Base-by-base conservation (phyloP, 225 moss, liverwort and hornwort species). In the Ulota crispa region DNA sequence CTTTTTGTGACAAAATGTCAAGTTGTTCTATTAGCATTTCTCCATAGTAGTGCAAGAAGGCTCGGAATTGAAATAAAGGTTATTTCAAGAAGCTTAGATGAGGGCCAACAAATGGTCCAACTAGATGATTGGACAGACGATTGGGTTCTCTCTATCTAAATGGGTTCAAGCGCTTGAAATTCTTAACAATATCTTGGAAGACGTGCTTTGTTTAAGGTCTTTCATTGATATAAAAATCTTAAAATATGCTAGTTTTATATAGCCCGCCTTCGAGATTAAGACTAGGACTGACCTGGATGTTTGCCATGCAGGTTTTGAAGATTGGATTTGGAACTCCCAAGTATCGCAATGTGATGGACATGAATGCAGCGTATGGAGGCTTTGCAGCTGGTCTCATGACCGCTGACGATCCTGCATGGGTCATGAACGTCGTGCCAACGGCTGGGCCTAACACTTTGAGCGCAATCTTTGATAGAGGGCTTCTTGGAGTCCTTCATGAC, bases 321-420 rank as follows among this genome's bases (percentile, higher is more conserved):
- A 34, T 86, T n/a, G 72, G 81, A 75, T 55, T 87, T 68, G 86
- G 89, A 65, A 78, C 89, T 8, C 65, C 85, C 53, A 76, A 72
- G 8, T 85, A 85, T 72, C 82, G 91, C 47, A 93, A 93, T 37
- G 88, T 93, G 78, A 88, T 93, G 93, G 93, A 92, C 75, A 89
- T 92, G 91, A 92, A 92, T 85, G 92, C 92, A 55, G 78, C 67
- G 7, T 84, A 86, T 75, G 93, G 93, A 66, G 89, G 93, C 27
- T 90, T 90, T 60, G 90, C 88, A 59, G 82, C 88, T 2, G 67
- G 54, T 57, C 73, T 90, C 54, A 78, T 88, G 82, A 31, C 80
- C 16, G 15, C 9, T 14, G 74, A 82, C 28, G 90, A 93, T 74
- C 87, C 85, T 75, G 83, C 80, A 20, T 93, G 92, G 93, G 92